These are phyloP conservation scores for Aspergillus novoparasiticus DNA, from an alignment of 2,329 filamentous ascomycete species.

Conservation along the genomic window DNA sequence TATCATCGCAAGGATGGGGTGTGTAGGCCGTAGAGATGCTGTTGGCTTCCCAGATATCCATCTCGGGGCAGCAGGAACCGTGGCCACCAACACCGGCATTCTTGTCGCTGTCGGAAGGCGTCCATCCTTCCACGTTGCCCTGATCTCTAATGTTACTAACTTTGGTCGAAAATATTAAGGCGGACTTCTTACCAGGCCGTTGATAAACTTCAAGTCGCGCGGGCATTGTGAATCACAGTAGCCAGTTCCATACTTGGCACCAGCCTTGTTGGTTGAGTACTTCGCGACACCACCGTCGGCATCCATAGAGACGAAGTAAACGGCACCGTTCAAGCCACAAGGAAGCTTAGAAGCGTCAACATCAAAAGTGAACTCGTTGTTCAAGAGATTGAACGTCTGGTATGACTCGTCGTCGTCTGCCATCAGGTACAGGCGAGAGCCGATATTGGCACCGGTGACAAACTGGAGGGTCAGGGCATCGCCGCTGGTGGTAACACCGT, in stretches of 20 bases:
- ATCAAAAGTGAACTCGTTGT: slow-evolving; percentile 71
- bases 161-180: neutral
- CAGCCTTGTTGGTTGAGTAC: slow-evolving; percentile 56
- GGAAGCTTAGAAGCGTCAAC: slow-evolving; percentile 69
- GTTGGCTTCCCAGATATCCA: slow-evolving; percentile 73
- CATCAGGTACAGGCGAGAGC: slow-evolving; percentile 66
- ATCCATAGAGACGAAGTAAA: slow-evolving; percentile 66
- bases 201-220: slow-evolving; percentile 49
- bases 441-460: slow-evolving; percentile 46
- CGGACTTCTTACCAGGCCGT: slow-evolving; percentile 33
- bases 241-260: slow-evolving; percentile 62
- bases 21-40: slow-evolving; percentile 64
- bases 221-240: slow-evolving; percentile 65
- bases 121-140: slow-evolving; percentile 59
- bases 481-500: slow-evolving; percentile 55
- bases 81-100: slow-evolving; percentile 56
- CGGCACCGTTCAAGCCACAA: slow-evolving; percentile 71
- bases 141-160: slow-evolving; percentile 12
- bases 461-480: slow-evolving; percentile 53
- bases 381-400: slow-evolving; percentile 64
- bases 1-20: slow-evolving; percentile 62
- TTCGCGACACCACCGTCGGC: slow-evolving; percentile 59
- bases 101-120: slow-evolving; percentile 53
- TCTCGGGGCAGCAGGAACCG: slow-evolving; percentile 67
- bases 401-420: slow-evolving; percentile 59